These are phyloP conservation scores for Ottelia alismoides DNA, from an alignment of 106 monocot species.

Conservation along the genomic window DNA sequence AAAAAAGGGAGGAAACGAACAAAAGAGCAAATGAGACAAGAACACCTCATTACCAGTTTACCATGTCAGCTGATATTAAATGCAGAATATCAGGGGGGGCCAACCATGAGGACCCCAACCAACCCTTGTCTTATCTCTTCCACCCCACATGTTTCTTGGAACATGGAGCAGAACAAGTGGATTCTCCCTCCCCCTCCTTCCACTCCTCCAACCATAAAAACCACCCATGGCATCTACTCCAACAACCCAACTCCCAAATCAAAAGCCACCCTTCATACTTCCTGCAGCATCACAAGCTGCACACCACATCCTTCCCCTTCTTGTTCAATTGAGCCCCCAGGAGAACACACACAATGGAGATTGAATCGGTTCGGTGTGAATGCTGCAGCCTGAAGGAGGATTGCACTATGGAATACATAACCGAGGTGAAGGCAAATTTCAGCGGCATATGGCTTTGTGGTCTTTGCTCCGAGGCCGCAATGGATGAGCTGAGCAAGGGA, in stretches of 20 bases:
- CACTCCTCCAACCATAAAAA: not conserved
- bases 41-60: too few relatives aligned
- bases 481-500: constrained; percentile 9
- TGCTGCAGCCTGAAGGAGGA: constrained; percentile 12
- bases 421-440: constrained; percentile 4
- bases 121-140: constrained; percentile 1
- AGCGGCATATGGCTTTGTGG: constrained; percentile 9
- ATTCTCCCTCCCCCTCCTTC: not conserved
- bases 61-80: too few relatives aligned
- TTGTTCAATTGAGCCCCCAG: not conserved
- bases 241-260: not conserved
- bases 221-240: not conserved
- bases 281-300: not conserved
- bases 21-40: too few relatives aligned
- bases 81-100: too few relatives aligned
- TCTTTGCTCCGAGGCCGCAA: constrained; percentile 8
- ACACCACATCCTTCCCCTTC: not conserved
- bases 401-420: constrained; percentile 11
- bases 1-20: too few relatives aligned
- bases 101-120: constrained; percentile 1
- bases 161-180: constrained; percentile 3
- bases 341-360: too few relatives aligned
- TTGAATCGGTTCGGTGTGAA: constrained; percentile 7
- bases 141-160: constrained; percentile 1
- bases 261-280: not conserved